These are phyloP conservation scores for Lindgomyces ingoldianus DNA, from an alignment of 495 filamentous ascomycete genomes.

Conservation along the genomic window DNA sequence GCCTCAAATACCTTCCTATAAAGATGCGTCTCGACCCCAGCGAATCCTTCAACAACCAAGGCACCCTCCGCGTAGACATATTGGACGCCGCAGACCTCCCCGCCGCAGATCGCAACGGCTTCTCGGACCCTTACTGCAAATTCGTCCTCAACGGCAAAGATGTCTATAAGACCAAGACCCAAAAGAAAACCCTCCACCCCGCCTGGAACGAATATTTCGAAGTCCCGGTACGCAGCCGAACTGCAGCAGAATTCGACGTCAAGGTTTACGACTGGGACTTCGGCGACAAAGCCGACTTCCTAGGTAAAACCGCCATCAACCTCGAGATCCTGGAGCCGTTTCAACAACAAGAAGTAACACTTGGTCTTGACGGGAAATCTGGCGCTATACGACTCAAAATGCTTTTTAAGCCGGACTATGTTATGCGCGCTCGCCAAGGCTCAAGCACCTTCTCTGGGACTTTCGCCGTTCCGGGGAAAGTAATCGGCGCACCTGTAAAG, in stretches of 20 bases:
- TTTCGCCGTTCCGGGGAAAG: slow-evolving; percentile 85
- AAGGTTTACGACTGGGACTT: slow-evolving; percentile 95
- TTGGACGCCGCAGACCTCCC: slow-evolving; percentile 85
- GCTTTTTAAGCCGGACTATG: slow-evolving; percentile 92
- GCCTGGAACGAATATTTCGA: slow-evolving; percentile 97
- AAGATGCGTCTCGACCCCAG: slow-evolving; percentile 90
- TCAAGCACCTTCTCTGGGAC: slow-evolving; percentile 92
- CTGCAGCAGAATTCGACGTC: slow-evolving; percentile 80
- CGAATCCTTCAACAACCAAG: slow-evolving; percentile 99
- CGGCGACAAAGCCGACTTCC: slow-evolving; percentile 83
- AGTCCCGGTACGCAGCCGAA: slow-evolving; percentile 74
- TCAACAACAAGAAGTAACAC: slow-evolving; percentile 65
- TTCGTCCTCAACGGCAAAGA: slow-evolving; percentile 85
- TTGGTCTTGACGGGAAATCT: slow-evolving; percentile 86
- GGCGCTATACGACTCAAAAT: slow-evolving; percentile 79
- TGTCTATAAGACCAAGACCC: slow-evolving; percentile 86
- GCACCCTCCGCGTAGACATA: slow-evolving; percentile 86
- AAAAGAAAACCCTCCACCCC: slow-evolving; percentile 95
- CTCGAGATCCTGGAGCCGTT: slow-evolving; percentile 85
- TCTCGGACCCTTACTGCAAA: slow-evolving; percentile 94
- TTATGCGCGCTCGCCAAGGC: slow-evolving; percentile 82
- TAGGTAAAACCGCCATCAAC: slow-evolving; percentile 77
- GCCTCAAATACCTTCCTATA: slow-evolving; percentile 89
- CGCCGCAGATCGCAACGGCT: slow-evolving; percentile 90
- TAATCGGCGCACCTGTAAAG: slow-evolving; percentile 91